phyloP scores from a whole-genome alignment of 2,329 filamentous ascomycete genomes.

The Xylaria sp. region DNA sequence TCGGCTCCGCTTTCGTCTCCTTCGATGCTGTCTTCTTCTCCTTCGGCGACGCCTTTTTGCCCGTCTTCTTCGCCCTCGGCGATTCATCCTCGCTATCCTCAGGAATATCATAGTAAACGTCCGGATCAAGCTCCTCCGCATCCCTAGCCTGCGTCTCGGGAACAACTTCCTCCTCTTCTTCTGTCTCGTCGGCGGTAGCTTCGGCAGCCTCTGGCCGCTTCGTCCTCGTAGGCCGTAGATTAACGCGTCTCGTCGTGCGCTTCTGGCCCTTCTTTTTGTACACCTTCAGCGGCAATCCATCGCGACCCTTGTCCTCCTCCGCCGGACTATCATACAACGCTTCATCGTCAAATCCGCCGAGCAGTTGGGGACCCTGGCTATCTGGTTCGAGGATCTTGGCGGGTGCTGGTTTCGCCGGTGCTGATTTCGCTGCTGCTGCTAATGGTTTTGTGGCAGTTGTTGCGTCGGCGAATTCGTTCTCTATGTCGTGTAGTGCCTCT shows the following conservation, averaged over 20 bases:
- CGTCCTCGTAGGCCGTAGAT: constrained; percentile 51
- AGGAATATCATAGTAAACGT: constrained; percentile 38
- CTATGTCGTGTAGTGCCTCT: constrained; percentile 67
- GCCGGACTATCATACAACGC: constrained; percentile 51
- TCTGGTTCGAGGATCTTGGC: constrained; percentile 39
- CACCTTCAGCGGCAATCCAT: constrained; percentile 54
- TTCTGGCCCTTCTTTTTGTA: constrained; percentile 86
- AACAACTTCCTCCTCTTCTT: constrained; percentile 36
- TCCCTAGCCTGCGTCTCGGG: constrained; percentile 36
- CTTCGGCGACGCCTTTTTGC: constrained; percentile 21
- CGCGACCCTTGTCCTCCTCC: constrained; percentile 44
- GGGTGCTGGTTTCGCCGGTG: constrained; percentile 10
- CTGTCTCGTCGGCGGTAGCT: constrained; percentile 33
- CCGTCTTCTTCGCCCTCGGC: constrained; percentile 17
- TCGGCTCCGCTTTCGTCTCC: constrained; percentile 29
- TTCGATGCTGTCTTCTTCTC: constrained; percentile 25
- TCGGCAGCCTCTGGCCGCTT: constrained; percentile 42
- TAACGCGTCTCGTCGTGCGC: constrained; percentile 65
- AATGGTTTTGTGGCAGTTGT: constrained; percentile 10
- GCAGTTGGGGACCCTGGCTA: constrained; percentile 39
- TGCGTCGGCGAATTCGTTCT: constrained; percentile 40
- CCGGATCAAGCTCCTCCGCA: constrained; percentile 34
- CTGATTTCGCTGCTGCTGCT: no score
- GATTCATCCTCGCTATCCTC: constrained; percentile 24
- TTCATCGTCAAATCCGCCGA: constrained; percentile 62